Evolutionary conservation across 345 rosid genomes (phyloP).

Genomic region (Eucalyptus leucophloia): DNA sequence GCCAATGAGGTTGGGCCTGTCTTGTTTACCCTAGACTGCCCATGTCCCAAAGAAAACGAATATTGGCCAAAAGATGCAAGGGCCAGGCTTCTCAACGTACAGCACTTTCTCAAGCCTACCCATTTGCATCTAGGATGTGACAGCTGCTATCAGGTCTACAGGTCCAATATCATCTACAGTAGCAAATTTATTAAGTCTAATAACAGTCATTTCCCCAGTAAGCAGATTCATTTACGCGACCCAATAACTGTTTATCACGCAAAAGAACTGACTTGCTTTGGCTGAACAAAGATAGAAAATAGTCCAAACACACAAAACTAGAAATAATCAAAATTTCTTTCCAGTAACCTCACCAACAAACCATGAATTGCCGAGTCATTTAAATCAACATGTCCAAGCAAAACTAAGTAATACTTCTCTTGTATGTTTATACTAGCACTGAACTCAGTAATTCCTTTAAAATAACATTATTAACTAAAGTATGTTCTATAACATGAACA

Average conservation of each 20-base stretch:
- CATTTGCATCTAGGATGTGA: not conserved
- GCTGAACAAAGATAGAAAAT: not conserved
- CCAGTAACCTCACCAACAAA: not conserved
- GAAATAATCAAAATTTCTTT: not conserved
- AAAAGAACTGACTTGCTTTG: not conserved
- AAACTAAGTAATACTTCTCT: not conserved
- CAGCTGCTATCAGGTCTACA: not conserved
- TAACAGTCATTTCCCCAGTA: not conserved
- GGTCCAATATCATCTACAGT: not conserved
- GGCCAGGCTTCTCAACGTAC: not conserved
- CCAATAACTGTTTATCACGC: not conserved
- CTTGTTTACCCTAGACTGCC: not conserved
- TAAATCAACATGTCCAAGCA: not conserved
- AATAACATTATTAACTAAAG: not conserved
- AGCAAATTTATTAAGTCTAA: not conserved
- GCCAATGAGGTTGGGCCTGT: not conserved
- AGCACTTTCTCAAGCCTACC: not conserved
- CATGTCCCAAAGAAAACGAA: not conserved
- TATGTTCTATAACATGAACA: not conserved
- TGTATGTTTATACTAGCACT: not conserved
- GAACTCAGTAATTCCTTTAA: not conserved
- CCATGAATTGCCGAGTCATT: not conserved
- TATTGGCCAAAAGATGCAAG: not conserved
- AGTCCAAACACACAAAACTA: not conserved
- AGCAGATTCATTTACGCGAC: not conserved